Evolutionary conservation across 2,329 filamentous ascomycete species (phyloP).

Genomic region (Fusarium sp.): DNA sequence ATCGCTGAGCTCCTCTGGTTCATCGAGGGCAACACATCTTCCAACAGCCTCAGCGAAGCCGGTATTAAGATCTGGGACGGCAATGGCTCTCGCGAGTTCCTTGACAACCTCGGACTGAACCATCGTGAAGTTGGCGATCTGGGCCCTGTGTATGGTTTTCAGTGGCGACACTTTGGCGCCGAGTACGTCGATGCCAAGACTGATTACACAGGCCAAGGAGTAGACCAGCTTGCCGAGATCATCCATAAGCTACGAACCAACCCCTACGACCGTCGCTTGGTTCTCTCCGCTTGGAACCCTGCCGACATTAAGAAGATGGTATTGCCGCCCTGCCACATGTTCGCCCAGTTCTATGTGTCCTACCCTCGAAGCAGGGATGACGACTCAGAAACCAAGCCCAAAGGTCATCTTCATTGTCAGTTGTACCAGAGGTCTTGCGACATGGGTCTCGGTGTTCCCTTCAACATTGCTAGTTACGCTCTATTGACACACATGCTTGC

Average conservation of each 20-base stretch:
- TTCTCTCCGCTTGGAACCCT: constrained; percentile 95
- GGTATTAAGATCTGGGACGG: constrained; percentile 99
- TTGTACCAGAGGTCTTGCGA: constrained; percentile 96
- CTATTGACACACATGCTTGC: constrained; percentile 96
- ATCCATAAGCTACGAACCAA: constrained; percentile 85
- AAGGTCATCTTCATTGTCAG: constrained; percentile 85
- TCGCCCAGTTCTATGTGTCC: constrained; percentile 94
- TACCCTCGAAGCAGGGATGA: constrained; percentile 65
- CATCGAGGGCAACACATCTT: constrained; percentile 85
- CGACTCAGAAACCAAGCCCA: constrained; percentile 57
- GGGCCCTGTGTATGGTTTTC: constrained; percentile 97
- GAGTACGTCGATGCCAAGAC: constrained; percentile 83
- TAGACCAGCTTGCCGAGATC: constrained; percentile 94
- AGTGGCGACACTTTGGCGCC: constrained; percentile 98
- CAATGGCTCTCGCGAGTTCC: constrained; percentile 90
- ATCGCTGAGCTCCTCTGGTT: constrained; percentile 97
- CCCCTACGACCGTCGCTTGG: constrained; percentile 90
- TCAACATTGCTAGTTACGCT: constrained; percentile 97
- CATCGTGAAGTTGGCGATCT: constrained; percentile 90
- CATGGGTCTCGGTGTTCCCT: constrained; percentile 96
- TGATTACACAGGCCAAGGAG: constrained; percentile 89
- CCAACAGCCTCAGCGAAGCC: constrained; percentile 78
- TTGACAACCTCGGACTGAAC: constrained; percentile 84
- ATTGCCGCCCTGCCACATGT: constrained; percentile 95
- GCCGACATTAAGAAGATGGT: constrained; percentile 89